Conservation (phyloP, 306 rosid genomes). For the Castanea crenata region DNA sequence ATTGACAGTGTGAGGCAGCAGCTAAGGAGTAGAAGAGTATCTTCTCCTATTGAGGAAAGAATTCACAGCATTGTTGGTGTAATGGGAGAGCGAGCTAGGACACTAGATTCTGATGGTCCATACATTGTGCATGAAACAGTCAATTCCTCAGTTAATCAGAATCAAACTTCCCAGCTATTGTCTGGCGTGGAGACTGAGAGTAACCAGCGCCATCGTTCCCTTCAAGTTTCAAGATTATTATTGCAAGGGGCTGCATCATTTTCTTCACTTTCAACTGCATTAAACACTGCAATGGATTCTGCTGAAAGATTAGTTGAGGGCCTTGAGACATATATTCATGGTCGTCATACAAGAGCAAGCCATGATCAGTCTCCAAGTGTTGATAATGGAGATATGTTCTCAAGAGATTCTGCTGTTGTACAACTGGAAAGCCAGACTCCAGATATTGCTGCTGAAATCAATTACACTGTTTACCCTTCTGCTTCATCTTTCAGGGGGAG, state of each 20-base stretch:
- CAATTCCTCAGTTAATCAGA: constrained; percentile 11
- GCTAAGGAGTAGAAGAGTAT: constrained; percentile 30
- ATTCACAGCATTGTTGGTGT: constrained; percentile 43
- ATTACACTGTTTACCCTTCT: constrained; percentile 27
- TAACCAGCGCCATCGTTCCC: constrained; percentile 28
- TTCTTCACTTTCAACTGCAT: constrained; percentile 60
- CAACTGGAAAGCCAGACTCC: constrained; percentile 35
- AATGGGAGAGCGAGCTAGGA: constrained; percentile 40
- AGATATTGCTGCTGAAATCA: constrained; percentile 38
- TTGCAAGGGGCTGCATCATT: constrained; percentile 55
- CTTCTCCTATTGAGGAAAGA: constrained; percentile 46
- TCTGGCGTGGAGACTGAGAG: constrained; percentile 18
- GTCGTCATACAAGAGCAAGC: constrained; percentile 26
- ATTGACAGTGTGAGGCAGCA: constrained; percentile 59
- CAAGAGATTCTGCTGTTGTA: constrained; percentile 25
- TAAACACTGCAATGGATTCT: constrained; percentile 62
- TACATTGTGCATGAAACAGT: constrained; percentile 28
- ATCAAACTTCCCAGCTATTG: constrained; percentile 24
- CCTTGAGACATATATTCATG: constrained; percentile 50
- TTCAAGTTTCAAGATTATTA: constrained; percentile 48
- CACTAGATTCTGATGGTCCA: constrained; percentile 24
- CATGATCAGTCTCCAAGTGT: constrained; percentile 14
- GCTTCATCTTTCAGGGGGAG: constrained; percentile 32
- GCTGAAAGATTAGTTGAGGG: constrained; percentile 64
- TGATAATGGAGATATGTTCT: constrained; percentile 28